Base-by-base conservation (phyloP, 208 protist species). In the Herpetomonas samuelpessoai region DNA sequence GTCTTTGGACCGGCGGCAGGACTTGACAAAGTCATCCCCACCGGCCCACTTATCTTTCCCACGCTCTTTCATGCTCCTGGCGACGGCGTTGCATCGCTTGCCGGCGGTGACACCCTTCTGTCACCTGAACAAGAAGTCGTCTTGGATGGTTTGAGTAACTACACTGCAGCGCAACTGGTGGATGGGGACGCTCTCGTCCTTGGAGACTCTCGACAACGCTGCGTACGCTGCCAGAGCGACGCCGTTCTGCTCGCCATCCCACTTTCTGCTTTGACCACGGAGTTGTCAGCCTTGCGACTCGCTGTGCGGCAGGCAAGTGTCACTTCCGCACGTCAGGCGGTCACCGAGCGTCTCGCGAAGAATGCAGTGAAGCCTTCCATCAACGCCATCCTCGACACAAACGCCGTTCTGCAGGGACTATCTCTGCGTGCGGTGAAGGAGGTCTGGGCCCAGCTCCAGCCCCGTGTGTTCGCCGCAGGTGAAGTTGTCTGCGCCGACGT, bases 401-500 rank as follows among this genome's bases (percentile, higher is more conserved):
- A 90, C 57, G 57, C 62, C 0, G 52, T 88, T 18, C 76, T 93
- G 14, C 28, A 35, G 2, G 65, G 62, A 6, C 52, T 93, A 25
- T 63, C 72, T 35, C 25, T 31, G 22, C 25, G 56, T 10, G 67
- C 72, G 4, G 62, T 80, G 31, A 65, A 53, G 49, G 54, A 67
- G 0, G 44, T 83, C 22, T 70, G 79, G 65, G 55, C 79, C 14
- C 74, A 80, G 48, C 58, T 90, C 14, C 57, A 58, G 28, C 83
- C 87, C 14, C 35, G 51, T 16, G 76, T 91, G 19, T 76, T 81
- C 46, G 62, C 61, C 39, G 52, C 48, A 6, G 54, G 57, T 3
- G 87, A 93, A 41, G 12, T 64, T 7, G 58, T 93, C 24, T 87
- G 80, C 64, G 47, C n/a, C 21, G 69, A 93, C 50, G 63, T 86